Base-by-base conservation (phyloP, 768 basidiomycete genomes). In the Crepidotus variabilis region DNA sequence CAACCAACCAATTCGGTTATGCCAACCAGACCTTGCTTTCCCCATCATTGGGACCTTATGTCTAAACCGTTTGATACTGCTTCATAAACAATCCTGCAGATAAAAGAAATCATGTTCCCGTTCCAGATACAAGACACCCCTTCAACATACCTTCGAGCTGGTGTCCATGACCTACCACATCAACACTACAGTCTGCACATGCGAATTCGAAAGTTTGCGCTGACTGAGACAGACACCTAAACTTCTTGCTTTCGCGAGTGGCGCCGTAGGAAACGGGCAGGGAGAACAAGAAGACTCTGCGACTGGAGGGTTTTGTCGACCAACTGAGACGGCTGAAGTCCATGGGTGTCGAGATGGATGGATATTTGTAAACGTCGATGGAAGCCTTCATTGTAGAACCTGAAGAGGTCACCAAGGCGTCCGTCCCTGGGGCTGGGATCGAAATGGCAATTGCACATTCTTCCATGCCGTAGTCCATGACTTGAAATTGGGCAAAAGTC, bases 381-480 rank as follows among this genome's bases (percentile, higher is more conserved):
- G 39, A 32, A n/a, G 47, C 21, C 10, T 9, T n/a, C 14, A 16
- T 35, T n/a, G 20, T 5, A 9, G n/a, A 6, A 18, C 22, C 23
- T 8, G 28, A 28, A 9, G 21, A 18, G 3, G 54, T 45, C 23
- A 50, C 50, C 13, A 22, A 51, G 24, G 56, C 47, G 13, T 55
- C 54, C 23, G 57, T 51, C 36, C 60, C 49, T 51, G 32, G 56
- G 1, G 61, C 34, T 18, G 67, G 66, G 21, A 67, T 52, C 13
- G 62, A 53, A 20, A 69, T 51, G 9, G 60, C 55, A 20, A 69
- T 51, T 16, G 56, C 60, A 54, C 70, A 71, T 32, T 60, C 58
- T 53, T 71, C 69, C 69, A 71, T 69, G 6, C 70, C 70, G 54
- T 63, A 71, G 58, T 71, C 70, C 33, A 67, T 56, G 8, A 65